Percentiles rank a stretch among this genome's conserved stretches.
phyloP scores from a whole-genome alignment of 352 stramenopile genomes.

The Globisporangium heterothallicum region DNA sequence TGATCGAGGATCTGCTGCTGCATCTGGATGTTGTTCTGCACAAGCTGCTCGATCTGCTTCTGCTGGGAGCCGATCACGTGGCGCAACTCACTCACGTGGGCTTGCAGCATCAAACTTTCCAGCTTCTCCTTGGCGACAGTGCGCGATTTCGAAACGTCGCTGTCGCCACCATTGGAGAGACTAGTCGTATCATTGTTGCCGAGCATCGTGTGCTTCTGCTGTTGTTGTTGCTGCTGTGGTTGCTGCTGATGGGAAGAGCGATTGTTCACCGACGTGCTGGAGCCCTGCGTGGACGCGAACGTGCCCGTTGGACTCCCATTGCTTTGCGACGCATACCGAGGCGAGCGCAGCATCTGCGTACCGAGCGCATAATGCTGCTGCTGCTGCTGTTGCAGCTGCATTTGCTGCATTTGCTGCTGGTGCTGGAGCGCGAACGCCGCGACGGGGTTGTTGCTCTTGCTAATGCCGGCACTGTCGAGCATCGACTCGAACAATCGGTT shows the following conservation, averaged over 20 bases:
- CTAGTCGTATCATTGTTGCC: background rate
- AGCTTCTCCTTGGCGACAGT: slow-evolving; percentile 7
- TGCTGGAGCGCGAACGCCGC: slow-evolving; percentile 24
- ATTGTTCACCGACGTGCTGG: slow-evolving; percentile 7
- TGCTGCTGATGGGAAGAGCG: background rate
- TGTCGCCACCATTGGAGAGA: no score
- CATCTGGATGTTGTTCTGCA: slow-evolving; percentile 71
- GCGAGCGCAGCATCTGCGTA: slow-evolving; percentile 7
- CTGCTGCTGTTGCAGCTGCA: slow-evolving; percentile 17
- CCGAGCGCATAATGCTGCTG: slow-evolving; percentile 17
- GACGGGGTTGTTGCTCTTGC: slow-evolving; percentile 22
- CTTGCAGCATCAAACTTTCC: slow-evolving; percentile 23
- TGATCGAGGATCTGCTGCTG: slow-evolving; percentile 78
- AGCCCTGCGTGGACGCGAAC: slow-evolving; percentile 4
- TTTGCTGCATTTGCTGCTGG: slow-evolving; percentile 20
- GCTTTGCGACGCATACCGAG: slow-evolving; percentile 5
- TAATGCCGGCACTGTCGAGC: slow-evolving; percentile 18
- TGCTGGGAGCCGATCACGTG: slow-evolving; percentile 48
- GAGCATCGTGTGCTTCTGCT: background rate
- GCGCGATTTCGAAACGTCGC: background rate
- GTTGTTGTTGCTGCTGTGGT: background rate
- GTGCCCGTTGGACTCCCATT: slow-evolving; percentile 11
- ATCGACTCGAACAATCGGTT: slow-evolving; percentile 28
- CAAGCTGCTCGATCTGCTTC: slow-evolving; percentile 68
- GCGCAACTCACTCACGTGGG: slow-evolving; percentile 48